Evolutionary conservation across 2,329 filamentous ascomycete species (phyloP), one percentile per base, ranked within the genome.

Genomic region (Fusarium globosum): DNA sequence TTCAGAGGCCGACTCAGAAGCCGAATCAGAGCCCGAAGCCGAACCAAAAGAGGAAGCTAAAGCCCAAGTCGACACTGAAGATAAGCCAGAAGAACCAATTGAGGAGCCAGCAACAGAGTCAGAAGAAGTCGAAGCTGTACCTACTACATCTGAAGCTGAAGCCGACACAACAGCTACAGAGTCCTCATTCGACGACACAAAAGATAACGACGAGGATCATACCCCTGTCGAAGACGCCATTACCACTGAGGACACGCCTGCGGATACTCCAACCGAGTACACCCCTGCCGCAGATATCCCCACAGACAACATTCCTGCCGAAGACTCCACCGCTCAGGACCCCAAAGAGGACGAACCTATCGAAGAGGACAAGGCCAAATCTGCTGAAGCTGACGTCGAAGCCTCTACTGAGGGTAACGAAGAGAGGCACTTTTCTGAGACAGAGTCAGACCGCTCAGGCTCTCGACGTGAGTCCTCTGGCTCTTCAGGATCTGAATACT

Each of bases 381-480:
- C 60, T 52, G 52, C 56, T 28, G 65, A 60, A 49, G 58, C 51
- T 42, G 68, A 72, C 43, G 48, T 43, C 6, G 53, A 71, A 21
- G 61, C 75, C 23, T 48, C 68, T 38, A 45, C 39, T 26, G 64
- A 65, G 2, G 59, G 43, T 11, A 51, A 56, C 38, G 56, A 69
- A 51, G 74, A 77, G 12, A 45, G 57, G 16, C 61, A 70, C 23
- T 64, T 67, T 33, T 72, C 73, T 3, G 70, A 76, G 13, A 58
- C 61, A 10, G 70, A 72, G 36, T 74, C 77, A 41, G 74, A 76
- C 23, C 48, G 45, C 20, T 69, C 75, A 4, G 67, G 48, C 3
- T 78, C 69, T 52, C 71, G 69, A 28, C 73, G 77, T 57, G 61
- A 70, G 36, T 80, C 79, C 28, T 74, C 71, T 41, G 53, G 67